phyloP scores from a whole-genome alignment of 2,329 filamentous ascomycete species.

The Neophaeococcomyces aloes region DNA sequence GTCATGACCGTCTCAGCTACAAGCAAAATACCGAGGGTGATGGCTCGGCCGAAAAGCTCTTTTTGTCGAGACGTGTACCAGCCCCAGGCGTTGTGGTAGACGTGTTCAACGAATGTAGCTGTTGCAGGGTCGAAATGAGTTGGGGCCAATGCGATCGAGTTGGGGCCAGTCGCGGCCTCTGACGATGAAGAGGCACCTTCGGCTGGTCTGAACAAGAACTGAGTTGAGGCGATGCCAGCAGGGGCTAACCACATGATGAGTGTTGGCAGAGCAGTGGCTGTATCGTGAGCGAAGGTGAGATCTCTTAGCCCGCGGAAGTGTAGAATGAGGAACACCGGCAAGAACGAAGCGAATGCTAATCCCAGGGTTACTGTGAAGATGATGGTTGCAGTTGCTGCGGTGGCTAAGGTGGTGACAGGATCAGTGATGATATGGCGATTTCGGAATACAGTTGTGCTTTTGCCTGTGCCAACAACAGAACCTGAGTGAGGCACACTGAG shows the following conservation, averaged over 20 bases:
- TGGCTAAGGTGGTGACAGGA: conserved; percentile 51
- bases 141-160: conserved; percentile 27
- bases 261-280: conserved; percentile 41
- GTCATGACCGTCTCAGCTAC: conserved; percentile 52
- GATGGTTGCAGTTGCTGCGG: conserved; percentile 55
- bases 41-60: conserved; percentile 54
- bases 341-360: conserved; percentile 55
- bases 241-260: conserved; percentile 49
- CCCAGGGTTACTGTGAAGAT: conserved; percentile 69
- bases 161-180: conserved; percentile 3
- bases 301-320: conserved; percentile 65
- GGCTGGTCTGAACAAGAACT: conserved; percentile 60
- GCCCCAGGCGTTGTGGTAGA: conserved; percentile 50
- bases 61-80: conserved; percentile 51
- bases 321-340: conserved; percentile 61
- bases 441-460: conserved; percentile 31
- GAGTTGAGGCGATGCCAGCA: conserved; percentile 59
- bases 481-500: conserved; percentile 33
- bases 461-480: conserved; percentile 5
- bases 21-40: conserved; percentile 36
- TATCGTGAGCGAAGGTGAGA: conserved; percentile 56
- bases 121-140: conserved; percentile 53
- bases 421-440: conserved; percentile 59
- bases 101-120: conserved; percentile 57
- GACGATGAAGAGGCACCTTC: conserved; percentile 37